These are phyloP conservation scores for Dryas octopetala DNA, from an alignment of 306 rosid species.

Conservation along the genomic window DNA sequence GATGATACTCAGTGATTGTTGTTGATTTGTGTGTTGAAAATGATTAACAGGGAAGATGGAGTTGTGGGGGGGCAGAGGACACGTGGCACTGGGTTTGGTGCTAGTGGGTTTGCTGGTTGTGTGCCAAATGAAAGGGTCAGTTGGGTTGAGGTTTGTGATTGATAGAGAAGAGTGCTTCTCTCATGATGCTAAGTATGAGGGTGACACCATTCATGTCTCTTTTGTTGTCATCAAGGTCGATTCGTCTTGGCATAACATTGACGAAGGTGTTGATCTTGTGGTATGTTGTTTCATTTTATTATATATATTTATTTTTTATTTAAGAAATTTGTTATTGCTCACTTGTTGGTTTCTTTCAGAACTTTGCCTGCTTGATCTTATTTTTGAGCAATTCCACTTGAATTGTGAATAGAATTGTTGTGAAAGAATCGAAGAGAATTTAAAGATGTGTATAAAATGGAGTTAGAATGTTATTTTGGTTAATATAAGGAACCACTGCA, in stretches of 20 bases:
- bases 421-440: neutral
- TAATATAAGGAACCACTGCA: neutral
- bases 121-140: conserved; percentile 39
- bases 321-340: neutral
- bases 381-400: neutral
- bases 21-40: conserved; percentile 3
- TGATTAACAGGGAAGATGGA: conserved; percentile 18
- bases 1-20: neutral
- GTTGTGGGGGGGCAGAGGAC: conserved; percentile 10
- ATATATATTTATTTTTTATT: neutral
- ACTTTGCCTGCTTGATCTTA: neutral
- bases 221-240: conserved; percentile 88
- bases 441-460: no score
- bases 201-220: conserved; percentile 80
- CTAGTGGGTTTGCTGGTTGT: conserved; percentile 37
- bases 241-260: conserved; percentile 63
- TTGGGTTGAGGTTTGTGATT: conserved; percentile 74
- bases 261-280: conserved; percentile 84
- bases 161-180: conserved; percentile 88
- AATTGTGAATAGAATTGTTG: neutral
- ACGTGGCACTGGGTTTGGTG: conserved; percentile 27
- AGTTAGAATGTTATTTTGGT: neutral
- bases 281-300: conserved; percentile 37
- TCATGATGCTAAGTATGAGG: conserved; percentile 71
- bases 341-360: neutral